Percentiles rank a stretch among this genome's conserved stretches.
phyloP scores from a whole-genome alignment of 164 flowering plant species.

The Taxillus chinensis region DNA sequence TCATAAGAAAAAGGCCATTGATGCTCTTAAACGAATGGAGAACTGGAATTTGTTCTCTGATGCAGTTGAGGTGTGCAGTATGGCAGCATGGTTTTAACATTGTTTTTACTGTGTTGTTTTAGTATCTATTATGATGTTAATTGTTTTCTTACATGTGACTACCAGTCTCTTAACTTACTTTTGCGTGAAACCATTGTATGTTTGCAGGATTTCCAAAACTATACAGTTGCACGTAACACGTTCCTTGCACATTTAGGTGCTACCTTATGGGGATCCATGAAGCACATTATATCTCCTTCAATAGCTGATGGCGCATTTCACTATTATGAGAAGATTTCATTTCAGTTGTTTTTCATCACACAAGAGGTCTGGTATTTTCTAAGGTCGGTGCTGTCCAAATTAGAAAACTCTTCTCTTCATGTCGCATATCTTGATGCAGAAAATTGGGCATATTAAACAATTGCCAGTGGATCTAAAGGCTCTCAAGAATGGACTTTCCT shows the following conservation, averaged over 20 bases:
- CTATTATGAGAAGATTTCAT: slow-evolving; percentile 78
- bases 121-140: no score
- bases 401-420: not conserved
- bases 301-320: slow-evolving; percentile 86
- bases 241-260: slow-evolving; percentile 96
- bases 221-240: slow-evolving; percentile 93
- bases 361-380: slow-evolving; percentile 56
- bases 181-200: not conserved
- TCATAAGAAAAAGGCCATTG: slow-evolving; percentile 71
- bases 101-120: no score
- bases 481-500: slow-evolving; percentile 72
- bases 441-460: slow-evolving; percentile 41
- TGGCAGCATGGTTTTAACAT: not conserved
- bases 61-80: slow-evolving; percentile 47
- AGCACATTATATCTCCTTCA: slow-evolving; percentile 88
- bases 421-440: slow-evolving; percentile 40
- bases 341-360: slow-evolving; percentile 82
- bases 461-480: slow-evolving; percentile 75
- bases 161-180: no score
- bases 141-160: no score
- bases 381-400: not conserved
- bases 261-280: slow-evolving; percentile 86
- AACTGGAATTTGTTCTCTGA: slow-evolving; percentile 91
- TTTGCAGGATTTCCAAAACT: slow-evolving; percentile 69
- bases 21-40: slow-evolving; percentile 83